Evolutionary conservation across 768 basidiomycete genomes (phyloP).

Genomic region (Steccherinum ochraceum): DNA sequence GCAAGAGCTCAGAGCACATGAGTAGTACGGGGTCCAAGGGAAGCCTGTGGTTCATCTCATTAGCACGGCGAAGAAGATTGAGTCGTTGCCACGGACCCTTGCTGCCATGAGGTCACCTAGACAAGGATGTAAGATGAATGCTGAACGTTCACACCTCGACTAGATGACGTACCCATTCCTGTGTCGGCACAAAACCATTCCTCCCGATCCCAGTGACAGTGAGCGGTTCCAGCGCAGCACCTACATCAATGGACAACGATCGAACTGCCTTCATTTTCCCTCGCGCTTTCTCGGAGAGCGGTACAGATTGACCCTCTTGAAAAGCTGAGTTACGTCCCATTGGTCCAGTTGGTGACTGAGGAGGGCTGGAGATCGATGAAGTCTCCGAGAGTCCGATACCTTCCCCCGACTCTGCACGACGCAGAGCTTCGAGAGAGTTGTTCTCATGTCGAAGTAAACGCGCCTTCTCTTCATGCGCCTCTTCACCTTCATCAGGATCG

Average conservation of each 20-base stretch:
- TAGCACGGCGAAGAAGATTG: background rate
- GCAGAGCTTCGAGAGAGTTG: conserved; percentile 18
- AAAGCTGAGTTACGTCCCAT: conserved; percentile 18
- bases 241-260: conserved; percentile 46
- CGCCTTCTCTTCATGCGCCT: conserved; percentile 58
- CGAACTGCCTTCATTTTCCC: conserved; percentile 86
- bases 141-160: too few relatives aligned
- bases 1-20: conserved; percentile 81
- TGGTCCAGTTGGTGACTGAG: conserved; percentile 39
- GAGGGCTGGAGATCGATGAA: conserved; percentile 18
- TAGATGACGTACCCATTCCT: too few relatives aligned
- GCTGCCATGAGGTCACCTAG: conserved; percentile 95
- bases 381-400: background rate
- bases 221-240: conserved; percentile 52
- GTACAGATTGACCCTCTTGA: conserved; percentile 17
- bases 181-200: conserved; percentile 92
- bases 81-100: conserved; percentile 61
- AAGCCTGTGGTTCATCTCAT: conserved; percentile 39
- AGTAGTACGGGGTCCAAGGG: conserved; percentile 87
- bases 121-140: too few relatives aligned
- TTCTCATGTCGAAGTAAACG: conserved; percentile 52
- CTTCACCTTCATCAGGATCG: conserved; percentile 27
- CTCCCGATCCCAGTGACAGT: conserved; percentile 71
- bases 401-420: background rate
- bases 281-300: conserved; percentile 77